Evolutionary conservation across 192 early-diverging fungal species (phyloP).

Genomic region (Podila verticillata): DNA sequence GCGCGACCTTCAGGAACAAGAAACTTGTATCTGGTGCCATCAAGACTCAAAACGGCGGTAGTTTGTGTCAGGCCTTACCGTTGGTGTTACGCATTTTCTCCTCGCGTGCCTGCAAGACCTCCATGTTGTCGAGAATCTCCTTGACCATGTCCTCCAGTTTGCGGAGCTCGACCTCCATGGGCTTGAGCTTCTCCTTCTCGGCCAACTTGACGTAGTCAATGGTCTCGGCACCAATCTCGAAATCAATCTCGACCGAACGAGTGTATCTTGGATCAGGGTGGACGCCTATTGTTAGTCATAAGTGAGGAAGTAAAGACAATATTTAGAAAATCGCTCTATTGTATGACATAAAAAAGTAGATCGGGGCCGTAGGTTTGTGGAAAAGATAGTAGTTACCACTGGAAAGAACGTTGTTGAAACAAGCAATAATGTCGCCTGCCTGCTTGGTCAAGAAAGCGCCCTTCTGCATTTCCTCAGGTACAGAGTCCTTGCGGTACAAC

Average conservation of each 20-base stretch:
- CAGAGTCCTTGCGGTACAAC: conserved; percentile 72
- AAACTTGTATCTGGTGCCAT: no score
- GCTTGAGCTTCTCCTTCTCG: conserved; percentile 83
- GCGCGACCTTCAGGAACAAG: background rate
- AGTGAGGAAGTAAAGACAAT: background rate
- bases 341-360: background rate
- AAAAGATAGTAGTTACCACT: conserved; percentile 54
- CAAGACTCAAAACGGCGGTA: background rate
- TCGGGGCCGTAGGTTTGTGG: conserved; percentile 30
- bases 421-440: conserved; percentile 86
- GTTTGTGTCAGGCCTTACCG: conserved; percentile 55
- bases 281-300: conserved; percentile 52
- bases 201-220: conserved; percentile 76
- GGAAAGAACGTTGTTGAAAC: conserved; percentile 81
- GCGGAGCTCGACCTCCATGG: conserved; percentile 89
- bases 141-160: conserved; percentile 80
- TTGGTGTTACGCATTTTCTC: conserved; percentile 88
- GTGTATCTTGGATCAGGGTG: conserved; percentile 60
- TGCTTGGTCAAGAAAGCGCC: conserved; percentile 82
- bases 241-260: conserved; percentile 77
- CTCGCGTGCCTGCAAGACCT: conserved; percentile 84
- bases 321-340: background rate
- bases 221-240: conserved; percentile 88
- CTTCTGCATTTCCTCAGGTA: conserved; percentile 71
- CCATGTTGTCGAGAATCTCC: conserved; percentile 87